These are phyloP conservation scores for Scheffersomyces lignicola DNA, from an alignment of 1,139 yeast species.

Conservation along the genomic window DNA sequence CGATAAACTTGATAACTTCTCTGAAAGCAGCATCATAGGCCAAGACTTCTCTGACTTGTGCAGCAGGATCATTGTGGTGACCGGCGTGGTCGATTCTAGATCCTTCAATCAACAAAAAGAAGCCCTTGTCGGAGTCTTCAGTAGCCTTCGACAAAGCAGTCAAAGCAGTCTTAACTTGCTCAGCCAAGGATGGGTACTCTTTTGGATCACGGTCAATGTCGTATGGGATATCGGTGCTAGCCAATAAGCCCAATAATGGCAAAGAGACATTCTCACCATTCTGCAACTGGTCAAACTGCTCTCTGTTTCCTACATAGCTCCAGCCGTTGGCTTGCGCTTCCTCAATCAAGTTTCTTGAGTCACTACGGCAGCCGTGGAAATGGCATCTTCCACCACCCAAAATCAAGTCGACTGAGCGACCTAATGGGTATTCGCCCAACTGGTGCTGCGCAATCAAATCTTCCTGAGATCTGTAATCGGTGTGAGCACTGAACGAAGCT, in stretches of 20 bases:
- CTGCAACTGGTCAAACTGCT: constrained; percentile 52
- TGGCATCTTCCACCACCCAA: constrained; percentile 90
- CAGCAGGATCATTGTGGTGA: constrained; percentile 74
- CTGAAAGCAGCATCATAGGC: constrained; percentile 73
- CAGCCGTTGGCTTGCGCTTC: constrained; percentile 57
- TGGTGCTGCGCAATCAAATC: constrained; percentile 79
- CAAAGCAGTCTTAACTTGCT: constrained; percentile 69
- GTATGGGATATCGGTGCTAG: constrained; percentile 74
- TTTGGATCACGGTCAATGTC: constrained; percentile 67
- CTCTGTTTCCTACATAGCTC: constrained; percentile 61
- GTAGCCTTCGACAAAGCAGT: constrained; percentile 65
- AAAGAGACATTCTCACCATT: constrained; percentile 60
- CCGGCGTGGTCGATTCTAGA: constrained; percentile 93
- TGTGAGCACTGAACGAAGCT: constrained; percentile 77
- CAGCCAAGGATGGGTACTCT: constrained; percentile 71
- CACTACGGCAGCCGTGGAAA: constrained; percentile 72
- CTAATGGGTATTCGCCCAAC: constrained; percentile 68
- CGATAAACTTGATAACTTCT: constrained; percentile 68
- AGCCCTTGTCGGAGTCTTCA: constrained; percentile 68
- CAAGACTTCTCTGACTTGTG: constrained; percentile 42
- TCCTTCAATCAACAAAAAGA: constrained; percentile 80
- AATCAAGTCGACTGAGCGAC: constrained; percentile 75
- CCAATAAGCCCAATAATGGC: constrained; percentile 73
- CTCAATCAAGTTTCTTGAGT: constrained; percentile 59
- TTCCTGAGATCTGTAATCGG: constrained; percentile 62